Conservation (phyloP, 2,329 filamentous ascomycete species). For the Nemania abortiva region DNA sequence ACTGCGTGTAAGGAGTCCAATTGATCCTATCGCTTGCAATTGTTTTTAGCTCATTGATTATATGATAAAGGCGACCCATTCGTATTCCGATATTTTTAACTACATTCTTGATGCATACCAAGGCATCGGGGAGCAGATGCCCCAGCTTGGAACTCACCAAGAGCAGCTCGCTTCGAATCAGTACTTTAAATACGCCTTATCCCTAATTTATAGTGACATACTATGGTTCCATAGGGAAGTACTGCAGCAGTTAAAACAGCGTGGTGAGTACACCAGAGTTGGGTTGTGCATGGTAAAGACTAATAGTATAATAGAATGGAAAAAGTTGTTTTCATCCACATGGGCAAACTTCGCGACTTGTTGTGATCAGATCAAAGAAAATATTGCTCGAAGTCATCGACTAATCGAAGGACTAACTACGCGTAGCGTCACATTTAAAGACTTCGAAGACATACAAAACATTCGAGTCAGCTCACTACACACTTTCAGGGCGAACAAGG, state of each 20-base stretch:
- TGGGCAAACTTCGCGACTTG: conserved; percentile 51
- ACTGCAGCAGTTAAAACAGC: conserved; percentile 47
- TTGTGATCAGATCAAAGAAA: conserved; percentile 48
- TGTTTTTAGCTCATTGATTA: background rate
- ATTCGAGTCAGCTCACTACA: conserved; percentile 36
- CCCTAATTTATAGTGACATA: conserved; percentile 54
- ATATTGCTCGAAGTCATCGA: conserved; percentile 46
- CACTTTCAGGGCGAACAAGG: conserved; percentile 38
- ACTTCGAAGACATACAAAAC: conserved; percentile 46
- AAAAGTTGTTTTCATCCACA: conserved; percentile 49
- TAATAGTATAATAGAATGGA: conserved; percentile 44
- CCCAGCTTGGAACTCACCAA: conserved; percentile 52
- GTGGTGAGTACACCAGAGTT: conserved; percentile 34
- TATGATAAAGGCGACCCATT: background rate
- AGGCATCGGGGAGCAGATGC: conserved; percentile 55
- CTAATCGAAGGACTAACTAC: conserved; percentile 46
- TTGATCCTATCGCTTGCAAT: background rate
- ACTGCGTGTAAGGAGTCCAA: conserved; percentile 44
- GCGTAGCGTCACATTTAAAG: conserved; percentile 44
- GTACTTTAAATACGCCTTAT: conserved; percentile 51
- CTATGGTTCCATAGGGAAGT: conserved; percentile 55
- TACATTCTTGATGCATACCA: conserved; percentile 54
- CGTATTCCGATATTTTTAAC: conserved; percentile 52
- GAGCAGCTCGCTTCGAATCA: conserved; percentile 47
- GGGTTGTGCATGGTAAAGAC: background rate